A percentile compares a stretch with the other conserved stretches of the same genome.
Conservation (phyloP, 1,284 basidiomycete species). For the Sutorius eximius region DNA sequence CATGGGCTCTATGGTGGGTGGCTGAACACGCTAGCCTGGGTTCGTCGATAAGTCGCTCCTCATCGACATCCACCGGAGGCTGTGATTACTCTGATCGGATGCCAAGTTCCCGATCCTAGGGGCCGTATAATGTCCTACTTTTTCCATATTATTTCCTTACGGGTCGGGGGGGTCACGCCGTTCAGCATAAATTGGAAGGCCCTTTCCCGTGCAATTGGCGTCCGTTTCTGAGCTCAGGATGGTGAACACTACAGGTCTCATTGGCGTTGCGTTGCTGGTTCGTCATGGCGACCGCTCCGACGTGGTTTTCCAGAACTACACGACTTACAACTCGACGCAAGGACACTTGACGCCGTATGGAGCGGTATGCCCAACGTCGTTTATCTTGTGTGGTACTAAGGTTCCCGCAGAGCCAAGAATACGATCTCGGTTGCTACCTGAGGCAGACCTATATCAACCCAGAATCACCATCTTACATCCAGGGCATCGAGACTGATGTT, state of each 20-base stretch:
- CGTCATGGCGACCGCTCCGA: conserved; percentile 47
- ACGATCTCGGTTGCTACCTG: conserved; percentile 42
- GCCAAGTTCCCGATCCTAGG: not conserved
- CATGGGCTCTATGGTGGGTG: not conserved
- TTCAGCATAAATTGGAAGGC: conserved; percentile 15
- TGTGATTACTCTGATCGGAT: not conserved
- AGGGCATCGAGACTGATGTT: conserved; percentile 34
- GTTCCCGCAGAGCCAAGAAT: conserved; percentile 36
- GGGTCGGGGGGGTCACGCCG: not conserved
- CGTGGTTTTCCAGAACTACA: conserved; percentile 37
- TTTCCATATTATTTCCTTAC: not conserved
- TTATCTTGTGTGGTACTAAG: not conserved
- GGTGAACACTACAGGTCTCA: conserved; percentile 33
- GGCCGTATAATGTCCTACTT: not conserved
- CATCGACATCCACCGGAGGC: not conserved
- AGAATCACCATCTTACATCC: conserved; percentile 33
- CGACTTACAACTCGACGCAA: conserved; percentile 40
- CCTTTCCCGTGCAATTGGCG: no score
- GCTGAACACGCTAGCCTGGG: no score
- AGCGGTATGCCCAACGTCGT: conserved; percentile 27
- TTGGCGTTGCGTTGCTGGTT: conserved; percentile 39
- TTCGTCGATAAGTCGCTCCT: not conserved
- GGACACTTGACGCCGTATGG: conserved; percentile 50
- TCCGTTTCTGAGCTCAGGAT: conserved; percentile 11
- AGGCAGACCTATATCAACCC: conserved; percentile 39